Conservation (phyloP, 2,329 filamentous ascomycete genomes). For the Trichoderma atroviride region DNA sequence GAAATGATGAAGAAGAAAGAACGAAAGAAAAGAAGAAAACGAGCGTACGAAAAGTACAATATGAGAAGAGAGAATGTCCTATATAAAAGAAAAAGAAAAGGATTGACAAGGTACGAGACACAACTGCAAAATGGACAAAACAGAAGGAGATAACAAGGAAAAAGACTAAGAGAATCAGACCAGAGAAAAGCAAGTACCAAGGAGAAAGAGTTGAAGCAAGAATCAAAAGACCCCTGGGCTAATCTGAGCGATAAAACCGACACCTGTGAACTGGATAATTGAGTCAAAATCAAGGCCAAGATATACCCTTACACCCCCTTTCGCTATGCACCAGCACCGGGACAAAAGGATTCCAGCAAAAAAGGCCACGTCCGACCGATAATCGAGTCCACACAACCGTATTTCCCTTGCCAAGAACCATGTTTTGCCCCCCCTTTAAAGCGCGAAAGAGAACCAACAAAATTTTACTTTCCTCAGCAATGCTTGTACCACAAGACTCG, state of each 20-base stretch:
- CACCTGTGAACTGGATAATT: conserved; percentile 38
- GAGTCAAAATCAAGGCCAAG: conserved; percentile 43
- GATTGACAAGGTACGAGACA: not conserved
- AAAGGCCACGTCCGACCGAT: conserved; percentile 36
- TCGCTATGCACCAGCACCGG: conserved; percentile 49
- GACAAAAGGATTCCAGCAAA: conserved; percentile 49
- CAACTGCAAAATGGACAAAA: not conserved
- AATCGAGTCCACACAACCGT: conserved; percentile 30
- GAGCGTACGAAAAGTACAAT: conserved; percentile 22
- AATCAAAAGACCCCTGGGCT: conserved; percentile 23
- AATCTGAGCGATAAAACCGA: conserved; percentile 28
- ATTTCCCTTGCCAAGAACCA: conserved; percentile 28
- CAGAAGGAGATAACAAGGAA: conserved; percentile 22
- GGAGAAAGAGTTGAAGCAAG: conserved; percentile 28
- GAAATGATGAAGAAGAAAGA: conserved; percentile 12
- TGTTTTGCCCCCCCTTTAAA: conserved; percentile 26
- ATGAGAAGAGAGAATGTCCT: conserved; percentile 20
- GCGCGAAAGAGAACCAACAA: conserved; percentile 27
- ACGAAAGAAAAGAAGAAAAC: not conserved
- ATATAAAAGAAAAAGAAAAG: conserved; percentile 2
- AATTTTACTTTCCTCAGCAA: conserved; percentile 35
- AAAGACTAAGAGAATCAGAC: conserved; percentile 31
- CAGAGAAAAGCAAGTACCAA: conserved; percentile 27
- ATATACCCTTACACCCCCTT: conserved; percentile 47
- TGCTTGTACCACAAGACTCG: conserved; percentile 37